Evolutionary conservation across 116 monocot species (phyloP).

Genomic region (Papilionanthe hybrid): DNA sequence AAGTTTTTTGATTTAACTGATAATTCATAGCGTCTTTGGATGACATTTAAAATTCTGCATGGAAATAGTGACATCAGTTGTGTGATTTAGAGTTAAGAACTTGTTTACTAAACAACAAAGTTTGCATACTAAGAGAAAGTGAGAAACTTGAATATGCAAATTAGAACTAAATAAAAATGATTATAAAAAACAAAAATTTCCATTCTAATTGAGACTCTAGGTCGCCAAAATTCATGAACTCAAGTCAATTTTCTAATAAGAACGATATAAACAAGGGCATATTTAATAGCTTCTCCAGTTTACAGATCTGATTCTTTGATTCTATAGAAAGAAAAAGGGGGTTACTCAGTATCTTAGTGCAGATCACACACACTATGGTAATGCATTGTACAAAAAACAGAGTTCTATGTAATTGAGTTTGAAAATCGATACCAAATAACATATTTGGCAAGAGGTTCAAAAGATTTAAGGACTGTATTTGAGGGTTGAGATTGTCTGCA

Average conservation of each 20-base stretch:
- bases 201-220: background rate
- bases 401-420: background rate
- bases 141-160: background rate
- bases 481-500: background rate
- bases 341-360: background rate
- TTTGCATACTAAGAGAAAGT: background rate
- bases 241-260: background rate
- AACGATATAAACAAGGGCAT: background rate
- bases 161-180: background rate
- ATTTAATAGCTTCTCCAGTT: background rate
- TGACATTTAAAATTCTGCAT: conserved; percentile 37
- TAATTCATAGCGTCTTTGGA: conserved; percentile 36
- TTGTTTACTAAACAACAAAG: background rate
- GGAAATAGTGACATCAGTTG: background rate
- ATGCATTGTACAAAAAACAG: background rate
- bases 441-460: background rate
- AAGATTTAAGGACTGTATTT: background rate
- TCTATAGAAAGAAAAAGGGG: background rate
- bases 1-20: conserved; percentile 39
- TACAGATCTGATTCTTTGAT: background rate
- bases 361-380: conserved; percentile 1
- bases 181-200: background rate
- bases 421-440: background rate
- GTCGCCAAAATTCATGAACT: background rate
- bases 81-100: background rate